phyloP scores from a whole-genome alignment of 139 green algal species.

The Volvox africanus region DNA sequence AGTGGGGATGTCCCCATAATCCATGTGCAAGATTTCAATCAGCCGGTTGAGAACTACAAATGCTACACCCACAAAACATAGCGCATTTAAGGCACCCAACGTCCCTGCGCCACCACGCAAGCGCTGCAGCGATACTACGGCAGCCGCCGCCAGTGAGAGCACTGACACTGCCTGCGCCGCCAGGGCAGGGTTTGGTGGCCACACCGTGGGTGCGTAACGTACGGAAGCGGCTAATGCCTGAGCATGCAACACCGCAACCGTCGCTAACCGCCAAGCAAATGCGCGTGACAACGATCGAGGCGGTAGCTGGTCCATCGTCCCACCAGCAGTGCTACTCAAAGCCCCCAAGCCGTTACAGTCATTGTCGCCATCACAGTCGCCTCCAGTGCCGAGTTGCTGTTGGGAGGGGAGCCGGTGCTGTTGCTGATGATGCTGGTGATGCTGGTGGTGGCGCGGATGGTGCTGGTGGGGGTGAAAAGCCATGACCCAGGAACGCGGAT shows the following conservation, averaged over 20 bases:
- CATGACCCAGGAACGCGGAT: background rate
- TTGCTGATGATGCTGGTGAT: background rate
- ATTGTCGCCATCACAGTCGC: too few relatives aligned
- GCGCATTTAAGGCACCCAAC: too few relatives aligned
- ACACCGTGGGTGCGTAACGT: background rate
- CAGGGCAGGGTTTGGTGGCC: background rate
- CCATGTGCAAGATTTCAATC: too few relatives aligned
- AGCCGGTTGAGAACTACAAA: too few relatives aligned
- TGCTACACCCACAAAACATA: too few relatives aligned
- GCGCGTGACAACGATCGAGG: background rate
- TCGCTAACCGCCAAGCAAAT: background rate
- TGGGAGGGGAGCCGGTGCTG: too few relatives aligned
- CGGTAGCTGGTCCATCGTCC: background rate
- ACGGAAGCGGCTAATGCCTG: background rate
- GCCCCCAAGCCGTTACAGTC: background rate
- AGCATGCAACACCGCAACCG: conserved; percentile 14
- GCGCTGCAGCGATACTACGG: background rate
- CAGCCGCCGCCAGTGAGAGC: background rate
- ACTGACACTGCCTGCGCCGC: background rate
- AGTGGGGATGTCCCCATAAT: too few relatives aligned
- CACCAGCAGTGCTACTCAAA: background rate
- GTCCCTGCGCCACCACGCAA: too few relatives aligned
- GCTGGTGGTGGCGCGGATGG: background rate
- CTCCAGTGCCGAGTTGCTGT: too few relatives aligned
- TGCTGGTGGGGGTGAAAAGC: too few relatives aligned